Evolutionary conservation across 1,284 basidiomycete genomes (phyloP).

Genomic region (Ceratobasidium theobromae): DNA sequence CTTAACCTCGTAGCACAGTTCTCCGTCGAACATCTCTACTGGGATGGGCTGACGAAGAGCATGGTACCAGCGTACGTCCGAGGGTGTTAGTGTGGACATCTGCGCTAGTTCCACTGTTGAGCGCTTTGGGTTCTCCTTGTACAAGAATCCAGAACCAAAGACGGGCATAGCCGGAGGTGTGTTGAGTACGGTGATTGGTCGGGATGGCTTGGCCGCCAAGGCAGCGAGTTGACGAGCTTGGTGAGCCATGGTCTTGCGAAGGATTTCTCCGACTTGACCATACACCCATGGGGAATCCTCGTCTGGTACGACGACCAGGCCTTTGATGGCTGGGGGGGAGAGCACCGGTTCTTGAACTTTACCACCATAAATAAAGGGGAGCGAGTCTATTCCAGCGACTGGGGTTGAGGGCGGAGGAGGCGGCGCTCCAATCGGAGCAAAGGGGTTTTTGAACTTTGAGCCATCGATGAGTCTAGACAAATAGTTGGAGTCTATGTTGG

Average conservation of each 20-base stretch:
- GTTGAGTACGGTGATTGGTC: not conserved
- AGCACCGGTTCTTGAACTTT: not conserved
- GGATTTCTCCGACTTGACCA: slow-evolving; percentile 15
- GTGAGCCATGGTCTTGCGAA: slow-evolving; percentile 1
- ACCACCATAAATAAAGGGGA: slow-evolving; percentile 9
- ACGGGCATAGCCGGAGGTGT: not conserved
- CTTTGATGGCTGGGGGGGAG: not conserved
- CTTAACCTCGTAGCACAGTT: not conserved
- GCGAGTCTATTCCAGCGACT: slow-evolving; percentile 1
- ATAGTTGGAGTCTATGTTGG: not conserved
- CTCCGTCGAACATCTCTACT: not conserved
- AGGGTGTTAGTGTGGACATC: not conserved
- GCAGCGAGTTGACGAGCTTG: not conserved
- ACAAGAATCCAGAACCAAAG: not conserved
- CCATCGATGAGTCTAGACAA: not conserved
- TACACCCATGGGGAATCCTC: slow-evolving; percentile 9
- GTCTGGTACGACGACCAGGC: not conserved
- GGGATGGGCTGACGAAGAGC: not conserved
- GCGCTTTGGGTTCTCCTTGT: not conserved
- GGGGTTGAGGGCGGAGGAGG: slow-evolving; percentile 1
- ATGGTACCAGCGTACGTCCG: not conserved
- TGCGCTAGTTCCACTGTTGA: not conserved
- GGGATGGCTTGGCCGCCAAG: not conserved
- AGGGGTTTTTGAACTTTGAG: not conserved
- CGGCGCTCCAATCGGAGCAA: slow-evolving; percentile 2